Base-by-base conservation (phyloP, 352 stramenopile genomes). In the Phytopythium chamaehyphon region DNA sequence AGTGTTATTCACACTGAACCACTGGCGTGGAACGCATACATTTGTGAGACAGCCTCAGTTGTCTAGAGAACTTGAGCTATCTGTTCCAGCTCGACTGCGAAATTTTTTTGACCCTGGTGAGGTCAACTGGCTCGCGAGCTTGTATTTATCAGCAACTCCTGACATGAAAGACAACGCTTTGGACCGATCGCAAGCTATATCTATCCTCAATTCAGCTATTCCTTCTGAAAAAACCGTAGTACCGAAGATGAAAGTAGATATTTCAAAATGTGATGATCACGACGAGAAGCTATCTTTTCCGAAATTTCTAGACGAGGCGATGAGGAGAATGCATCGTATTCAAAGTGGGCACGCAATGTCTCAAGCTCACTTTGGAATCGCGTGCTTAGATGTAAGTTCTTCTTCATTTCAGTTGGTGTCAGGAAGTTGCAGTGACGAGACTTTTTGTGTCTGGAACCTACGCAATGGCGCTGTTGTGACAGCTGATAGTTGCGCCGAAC, bases 371-470 rank as follows among this genome's bases (percentile, higher is more conserved):
- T 38, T 12, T 0, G 50, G 51, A 4, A 56, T 73, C 3, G 61
- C 66, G 6, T 47, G 40, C n/a, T 65, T 86, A 22, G 69, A 72
- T 40, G 46, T 64, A 8, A 57, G 79, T 37, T 35, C 42, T 3
- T 46, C 63, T 6, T 38, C 66, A 8, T 38, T 56, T 10, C 55
- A 59, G 7, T 38, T 86, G 2, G 37, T 78, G 18, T 68, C 71
- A 7, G 54, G 60, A 2, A 83, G 69, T 1, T 55, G 57, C 5
- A 52, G 40, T 19, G 57, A 77, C 26, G 56, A 49, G 0, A 66
- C 48, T 0, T 79, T 83, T 39, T 83, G 72, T 23, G 53, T 75
- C 6, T 86, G 74, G 74, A 79, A 77, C 47, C 22, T 79, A 10
- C 64, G 66, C 33, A 76, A 74, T 45, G 63, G 52, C 0, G 47